Base-by-base conservation (phyloP, 345 rosid genomes). In the Lepidium didymum region DNA sequence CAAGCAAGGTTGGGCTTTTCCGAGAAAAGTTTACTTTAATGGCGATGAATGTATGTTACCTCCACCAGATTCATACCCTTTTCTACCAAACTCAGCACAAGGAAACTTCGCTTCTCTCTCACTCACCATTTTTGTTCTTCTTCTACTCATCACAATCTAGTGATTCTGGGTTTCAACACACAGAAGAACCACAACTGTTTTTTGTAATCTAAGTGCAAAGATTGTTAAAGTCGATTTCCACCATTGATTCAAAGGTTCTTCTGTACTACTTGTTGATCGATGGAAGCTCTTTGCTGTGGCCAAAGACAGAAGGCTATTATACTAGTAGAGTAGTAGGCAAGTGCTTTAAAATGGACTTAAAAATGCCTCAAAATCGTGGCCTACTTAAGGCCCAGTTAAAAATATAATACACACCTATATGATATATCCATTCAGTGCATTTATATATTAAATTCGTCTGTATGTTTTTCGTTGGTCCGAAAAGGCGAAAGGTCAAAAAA, bases 1-100 rank as follows among this genome's bases (percentile, higher is more conserved):
- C 72, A 85, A 85, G 73, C 87, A 90, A 36, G 98, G 98, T 43
- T 90, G 98, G 96, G 96, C 95, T 1, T 90, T 93, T 72, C 97
- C 98, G 0, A 67, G 90, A 63, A 87, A 83, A 77, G 96, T 90
- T 4, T 93, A 93, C 77, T 88, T 93, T 80, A 88, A 91, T 68
- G 99, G 99, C 0, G 95, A 93, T 36, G 96, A 88, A 52, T 90
- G 98, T 77, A 82, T 87, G 87, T 75, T 90, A 11, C 97, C 97
- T 7, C 83, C 90, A 25, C 98, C 98, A 11, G 98, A 89, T 52
- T 44, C 88, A 11, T 92, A 89, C 80, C 95, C 98, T 13, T 87
- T 70, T 56, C 82, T 87, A 53, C 96, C 98, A 42, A 92, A 81
- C 72, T 75, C 84, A 11, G 92, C 83, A 9, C 55, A 29, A 27